A percentile compares a stretch with the other conserved stretches of the same genome.
phyloP scores from a whole-genome alignment of 2,329 filamentous ascomycete genomes.

The Cytospora chrysosperma region DNA sequence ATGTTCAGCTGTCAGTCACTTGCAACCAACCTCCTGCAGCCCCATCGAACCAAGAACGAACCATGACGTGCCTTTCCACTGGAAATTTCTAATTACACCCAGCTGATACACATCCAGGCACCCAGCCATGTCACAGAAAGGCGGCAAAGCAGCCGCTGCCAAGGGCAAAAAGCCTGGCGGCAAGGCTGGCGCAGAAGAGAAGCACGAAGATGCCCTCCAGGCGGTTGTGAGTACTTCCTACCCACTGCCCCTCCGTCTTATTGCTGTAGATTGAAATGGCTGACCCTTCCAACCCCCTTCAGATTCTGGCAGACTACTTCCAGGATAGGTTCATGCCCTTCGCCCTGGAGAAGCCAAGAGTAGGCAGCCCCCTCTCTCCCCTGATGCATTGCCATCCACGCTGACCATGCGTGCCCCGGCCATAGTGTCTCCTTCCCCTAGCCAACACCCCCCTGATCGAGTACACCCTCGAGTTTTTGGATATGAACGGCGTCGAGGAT shows the following conservation, averaged over 20 bases:
- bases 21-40: neutral
- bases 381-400: neutral
- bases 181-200: slow-evolving; percentile 47
- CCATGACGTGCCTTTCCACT: slow-evolving; percentile 5
- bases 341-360: slow-evolving; percentile 82
- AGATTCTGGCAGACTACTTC: slow-evolving; percentile 93
- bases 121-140: slow-evolving; percentile 44
- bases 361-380: slow-evolving; percentile 42
- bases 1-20: neutral
- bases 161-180: slow-evolving; percentile 56
- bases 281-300: slow-evolving; percentile 27
- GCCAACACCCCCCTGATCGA: slow-evolving; percentile 95
- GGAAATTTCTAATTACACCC: neutral
- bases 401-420: slow-evolving; percentile 21
- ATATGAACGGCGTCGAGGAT: slow-evolving; percentile 91
- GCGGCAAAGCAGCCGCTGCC: slow-evolving; percentile 35
- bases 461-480: slow-evolving; percentile 94
- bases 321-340: slow-evolving; percentile 90
- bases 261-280: slow-evolving; percentile 3
- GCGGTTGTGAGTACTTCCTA: slow-evolving; percentile 47
- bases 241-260: slow-evolving; percentile 30
- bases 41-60: neutral
- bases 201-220: slow-evolving; percentile 59
- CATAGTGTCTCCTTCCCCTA: slow-evolving; percentile 83
- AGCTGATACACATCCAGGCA: neutral